phyloP scores from a whole-genome alignment of 306 rosid species.

The Cicer yamashitae region DNA sequence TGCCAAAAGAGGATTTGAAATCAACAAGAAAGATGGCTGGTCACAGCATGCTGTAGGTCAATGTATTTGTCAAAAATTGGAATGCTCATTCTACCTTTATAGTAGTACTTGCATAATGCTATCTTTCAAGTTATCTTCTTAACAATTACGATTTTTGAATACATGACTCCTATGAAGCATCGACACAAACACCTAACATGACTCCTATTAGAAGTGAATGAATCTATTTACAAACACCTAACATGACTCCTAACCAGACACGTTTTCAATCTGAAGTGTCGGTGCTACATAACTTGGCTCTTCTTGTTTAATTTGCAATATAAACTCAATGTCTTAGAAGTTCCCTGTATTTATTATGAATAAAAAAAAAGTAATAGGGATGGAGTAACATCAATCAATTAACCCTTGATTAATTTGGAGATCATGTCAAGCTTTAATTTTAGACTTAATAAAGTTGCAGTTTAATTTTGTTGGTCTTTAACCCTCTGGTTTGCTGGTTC shows the following conservation, averaged over 20 bases:
- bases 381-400: constrained; percentile 15
- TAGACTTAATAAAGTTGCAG: not conserved
- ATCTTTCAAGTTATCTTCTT: constrained; percentile 24
- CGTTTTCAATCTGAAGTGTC: too few relatives aligned
- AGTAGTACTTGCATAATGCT: not conserved
- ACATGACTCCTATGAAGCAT: too few relatives aligned
- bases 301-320: not conserved
- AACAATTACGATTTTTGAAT: constrained; percentile 5
- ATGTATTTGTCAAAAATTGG: constrained; percentile 16
- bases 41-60: constrained; percentile 85
- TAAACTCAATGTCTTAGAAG: not conserved
- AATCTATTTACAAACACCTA: too few relatives aligned
- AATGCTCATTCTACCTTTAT: constrained; percentile 16
- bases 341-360: constrained; percentile 15
- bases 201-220: too few relatives aligned
- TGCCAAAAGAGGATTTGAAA: constrained; percentile 71
- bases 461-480: not conserved
- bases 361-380: constrained; percentile 6
- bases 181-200: too few relatives aligned
- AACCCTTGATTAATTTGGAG: not conserved
- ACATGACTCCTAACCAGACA: too few relatives aligned
- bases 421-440: constrained; percentile 31
- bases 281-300: not conserved
- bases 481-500: too few relatives aligned
- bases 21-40: constrained; percentile 78